Evolutionary conservation across 768 basidiomycete species (phyloP), one percentile per base, ranked within the genome.

Genomic region (Termitomyces sp.): DNA sequence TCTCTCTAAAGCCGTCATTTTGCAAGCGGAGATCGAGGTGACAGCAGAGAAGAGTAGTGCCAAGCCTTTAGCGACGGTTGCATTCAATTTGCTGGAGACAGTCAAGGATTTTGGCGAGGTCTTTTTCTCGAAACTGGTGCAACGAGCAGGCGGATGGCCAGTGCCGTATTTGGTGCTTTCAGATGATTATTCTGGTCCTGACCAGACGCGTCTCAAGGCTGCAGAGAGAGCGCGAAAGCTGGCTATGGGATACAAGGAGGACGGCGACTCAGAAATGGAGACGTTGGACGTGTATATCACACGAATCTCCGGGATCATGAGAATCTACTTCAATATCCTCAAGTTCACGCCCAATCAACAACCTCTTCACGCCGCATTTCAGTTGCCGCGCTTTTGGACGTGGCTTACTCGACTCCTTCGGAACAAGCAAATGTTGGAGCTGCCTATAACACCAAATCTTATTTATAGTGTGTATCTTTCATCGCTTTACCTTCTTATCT

Each of bases 21-120:
- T 90, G 35, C 96, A 98, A 74, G 94, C 94, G 18, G 94, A 97
- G 74, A 89, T 87, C 0, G 96, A 98, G 71, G 91, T 96, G 9
- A 79, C 89, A 1, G 94, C 94, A 2, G 91, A 95, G 71, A 86
- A 89, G 65, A 84, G 85, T 32, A 88, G 89, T 24, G 94, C 94
- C 0, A 77, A 80, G 38, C 96, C 96, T 0, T 80, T 99, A 24
- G 92, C 90, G 0, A 81, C 83, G 33, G 83, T 97, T 12, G 72
- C 90, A 3, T 80, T 88, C 61, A 85, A 81, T 60, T 77, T 98
- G 32, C 79, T 94, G 54, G 79, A 85, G 52, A 65, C 64, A 14
- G 68, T 80, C 0, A 72, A 85, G 3, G 75, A 78, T 6, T 88
- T 99, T 63, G 74, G 83, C 2, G 79, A 89, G 12, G 77, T 96